A percentile compares a stretch with the other conserved stretches of the same genome.
Conservation (phyloP, 768 basidiomycete species). For the Suillus brevipes region DNA sequence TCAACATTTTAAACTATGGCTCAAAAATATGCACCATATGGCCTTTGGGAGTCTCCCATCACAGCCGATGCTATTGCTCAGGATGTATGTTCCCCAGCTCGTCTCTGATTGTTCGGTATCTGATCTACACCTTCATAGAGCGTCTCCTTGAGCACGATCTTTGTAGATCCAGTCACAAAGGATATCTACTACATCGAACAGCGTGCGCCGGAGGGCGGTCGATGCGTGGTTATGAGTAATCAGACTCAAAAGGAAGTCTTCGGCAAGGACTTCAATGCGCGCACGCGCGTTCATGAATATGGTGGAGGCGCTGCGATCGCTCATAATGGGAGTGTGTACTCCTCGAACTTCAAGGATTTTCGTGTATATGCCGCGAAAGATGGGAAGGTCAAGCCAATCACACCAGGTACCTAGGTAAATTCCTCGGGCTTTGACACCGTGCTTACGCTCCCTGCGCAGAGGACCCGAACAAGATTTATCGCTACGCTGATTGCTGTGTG, state of each 20-base stretch:
- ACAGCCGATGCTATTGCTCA: constrained; percentile 52
- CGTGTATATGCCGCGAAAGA: constrained; percentile 48
- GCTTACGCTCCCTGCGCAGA: background rate
- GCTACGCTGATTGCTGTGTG: constrained; percentile 50
- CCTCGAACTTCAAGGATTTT: constrained; percentile 55
- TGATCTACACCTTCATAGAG: constrained; percentile 21
- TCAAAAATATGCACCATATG: constrained; percentile 48
- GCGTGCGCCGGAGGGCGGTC: constrained; percentile 55
- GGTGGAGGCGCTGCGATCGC: constrained; percentile 65
- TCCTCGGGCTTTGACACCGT: background rate
- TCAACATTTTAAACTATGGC: constrained; percentile 12
- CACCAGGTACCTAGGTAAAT: constrained; percentile 48
- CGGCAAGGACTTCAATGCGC: constrained; percentile 53
- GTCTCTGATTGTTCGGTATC: background rate
- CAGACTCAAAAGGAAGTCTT: constrained; percentile 48
- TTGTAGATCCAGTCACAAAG: constrained; percentile 52
- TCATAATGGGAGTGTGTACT: constrained; percentile 51
- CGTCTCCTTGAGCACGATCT: constrained; percentile 39
- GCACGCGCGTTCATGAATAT: constrained; percentile 67
- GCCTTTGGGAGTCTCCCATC: constrained; percentile 62
- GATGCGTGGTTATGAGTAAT: constrained; percentile 59
- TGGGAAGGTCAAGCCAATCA: constrained; percentile 39
- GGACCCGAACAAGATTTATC: constrained; percentile 30
- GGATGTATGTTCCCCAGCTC: constrained; percentile 35
- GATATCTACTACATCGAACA: constrained; percentile 57